Evolutionary conservation across 2,329 filamentous ascomycete species (phyloP), one percentile per base, ranked within the genome.

Genomic region (Aspergillus puulaauensis): DNA sequence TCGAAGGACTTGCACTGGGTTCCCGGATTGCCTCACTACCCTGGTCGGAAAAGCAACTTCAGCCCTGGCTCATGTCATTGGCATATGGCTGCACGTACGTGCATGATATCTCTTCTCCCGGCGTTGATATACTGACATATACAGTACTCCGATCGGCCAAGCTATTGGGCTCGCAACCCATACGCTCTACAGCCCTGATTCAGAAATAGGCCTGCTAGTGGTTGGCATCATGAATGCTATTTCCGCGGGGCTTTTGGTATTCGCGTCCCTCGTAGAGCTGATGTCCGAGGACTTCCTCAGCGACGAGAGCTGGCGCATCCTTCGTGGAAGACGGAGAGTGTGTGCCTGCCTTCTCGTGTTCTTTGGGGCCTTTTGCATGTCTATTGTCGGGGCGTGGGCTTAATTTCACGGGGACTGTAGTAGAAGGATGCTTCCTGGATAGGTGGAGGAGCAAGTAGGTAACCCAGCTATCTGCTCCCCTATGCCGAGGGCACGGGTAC

Each of bases 151-250:
- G 0, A 77, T 92, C 21, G 90, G 90, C 14, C 90, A 93, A 70
- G 90, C 89, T 1, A 90, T 93, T 57, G 90, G 90, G 0, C 79
- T 93, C 15, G 78, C 86, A 3, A 85, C 91, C 3, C 89, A 92
- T 69, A 84, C 83, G 11, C 78, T 91, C 62, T 93, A 93, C 73
- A 88, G 89, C 61, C 90, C 90, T 0, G 80, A 84, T 67, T 90
- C 87, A 60, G 84, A 90, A 71, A 83, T 85, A 0, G 90, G 90
- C 0, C 77, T 93, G 35, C 77, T 93, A 12, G 84, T 93, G 70
- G 90, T 93, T 2, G 90, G 90, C 12, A 83, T 89, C 65, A 93
- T 93, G 89, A 93, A 93, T 64, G 89, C 89, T 48, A 87, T 93
- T 37, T 91, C 88, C 0, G 85, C 87, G n/a, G 90, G 90, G 0